phyloP scores from a whole-genome alignment of 352 stramenopile genomes.

The Pythium folliculosum region DNA sequence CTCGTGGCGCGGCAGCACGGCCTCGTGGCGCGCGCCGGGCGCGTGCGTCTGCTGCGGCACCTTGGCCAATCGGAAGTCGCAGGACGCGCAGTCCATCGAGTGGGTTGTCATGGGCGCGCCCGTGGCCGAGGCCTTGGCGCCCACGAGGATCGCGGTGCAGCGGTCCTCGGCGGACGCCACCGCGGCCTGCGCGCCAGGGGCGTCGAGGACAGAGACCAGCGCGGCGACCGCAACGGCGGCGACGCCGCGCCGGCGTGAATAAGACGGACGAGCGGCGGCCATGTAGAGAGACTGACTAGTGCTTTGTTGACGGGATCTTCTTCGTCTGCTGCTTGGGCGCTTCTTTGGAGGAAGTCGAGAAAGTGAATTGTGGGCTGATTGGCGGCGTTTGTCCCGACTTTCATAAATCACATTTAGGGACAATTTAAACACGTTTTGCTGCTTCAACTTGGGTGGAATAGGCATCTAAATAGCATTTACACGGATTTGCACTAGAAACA shows the following conservation, averaged over 20 bases:
- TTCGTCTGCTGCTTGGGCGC: background rate
- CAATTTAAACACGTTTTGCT: background rate
- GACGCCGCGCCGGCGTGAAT: background rate
- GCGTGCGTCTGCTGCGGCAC: constrained; percentile 62
- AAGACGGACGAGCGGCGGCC: no score
- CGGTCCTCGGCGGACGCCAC: constrained; percentile 41
- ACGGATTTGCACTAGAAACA: no score
- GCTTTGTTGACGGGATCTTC: background rate
- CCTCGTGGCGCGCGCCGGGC: constrained; percentile 45
- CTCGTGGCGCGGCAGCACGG: constrained; percentile 54
- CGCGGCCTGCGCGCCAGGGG: constrained; percentile 11
- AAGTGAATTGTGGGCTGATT: constrained; percentile 3
- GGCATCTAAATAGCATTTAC: no score
- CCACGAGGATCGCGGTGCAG: constrained; percentile 81
- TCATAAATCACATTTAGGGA: background rate
- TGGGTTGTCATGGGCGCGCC: constrained; percentile 79
- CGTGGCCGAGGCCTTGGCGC: constrained; percentile 68
- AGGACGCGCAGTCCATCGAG: constrained; percentile 82
- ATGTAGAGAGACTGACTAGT: background rate
- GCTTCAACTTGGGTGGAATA: no score
- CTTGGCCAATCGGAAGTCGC: constrained; percentile 83
- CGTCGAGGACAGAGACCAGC: background rate
- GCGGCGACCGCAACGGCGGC: background rate
- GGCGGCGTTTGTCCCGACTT: background rate
- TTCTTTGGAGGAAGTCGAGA: background rate